Percentiles rank a stretch among this genome's conserved stretches.
Conservation (phyloP, 2,329 filamentous ascomycete genomes). For the Neopestalotiopsis clavispora region DNA sequence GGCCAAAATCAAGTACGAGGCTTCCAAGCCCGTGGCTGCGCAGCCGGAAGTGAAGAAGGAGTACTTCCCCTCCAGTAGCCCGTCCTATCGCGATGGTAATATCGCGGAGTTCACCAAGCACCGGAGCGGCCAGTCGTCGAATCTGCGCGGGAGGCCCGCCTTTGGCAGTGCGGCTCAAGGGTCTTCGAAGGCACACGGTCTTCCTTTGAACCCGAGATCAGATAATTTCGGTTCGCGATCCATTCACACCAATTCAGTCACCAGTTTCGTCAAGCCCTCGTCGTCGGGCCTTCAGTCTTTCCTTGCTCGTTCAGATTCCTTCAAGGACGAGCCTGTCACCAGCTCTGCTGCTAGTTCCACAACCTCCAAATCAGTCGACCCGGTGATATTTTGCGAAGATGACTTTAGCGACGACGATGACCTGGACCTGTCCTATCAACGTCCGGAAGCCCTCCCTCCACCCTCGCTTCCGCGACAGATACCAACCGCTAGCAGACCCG, state of each 20-base stretch:
- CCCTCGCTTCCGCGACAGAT: constrained; percentile 29
- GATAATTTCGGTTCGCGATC: constrained; percentile 35
- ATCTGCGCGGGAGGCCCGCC: constrained; percentile 32
- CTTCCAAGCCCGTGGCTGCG: constrained; percentile 34
- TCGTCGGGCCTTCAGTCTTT: constrained; percentile 45
- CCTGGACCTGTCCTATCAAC: constrained; percentile 71
- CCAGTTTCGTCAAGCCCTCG: constrained; percentile 23
- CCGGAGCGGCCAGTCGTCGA: constrained; percentile 39
- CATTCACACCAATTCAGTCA: constrained; percentile 20
- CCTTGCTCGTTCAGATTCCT: constrained; percentile 53
- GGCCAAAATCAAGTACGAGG: constrained; percentile 40
- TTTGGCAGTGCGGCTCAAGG: constrained; percentile 38
- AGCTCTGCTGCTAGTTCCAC: constrained; percentile 39
- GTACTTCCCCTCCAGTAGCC: constrained; percentile 63
- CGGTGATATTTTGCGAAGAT: constrained; percentile 73
- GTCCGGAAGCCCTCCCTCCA: constrained; percentile 56
- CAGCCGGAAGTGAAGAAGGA: constrained; percentile 50
- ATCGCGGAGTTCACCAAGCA: constrained; percentile 57
- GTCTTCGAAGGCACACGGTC: constrained; percentile 44
- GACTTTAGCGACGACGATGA: constrained; percentile 88
- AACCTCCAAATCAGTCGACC: constrained; percentile 29
- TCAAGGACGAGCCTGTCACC: constrained; percentile 45
- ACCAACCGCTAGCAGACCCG: constrained; percentile 19
- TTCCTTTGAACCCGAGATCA: constrained; percentile 39
- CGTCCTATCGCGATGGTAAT: constrained; percentile 47